Conservation (phyloP, 2,329 filamentous ascomycete genomes). For the Elsinoe batatas region DNA sequence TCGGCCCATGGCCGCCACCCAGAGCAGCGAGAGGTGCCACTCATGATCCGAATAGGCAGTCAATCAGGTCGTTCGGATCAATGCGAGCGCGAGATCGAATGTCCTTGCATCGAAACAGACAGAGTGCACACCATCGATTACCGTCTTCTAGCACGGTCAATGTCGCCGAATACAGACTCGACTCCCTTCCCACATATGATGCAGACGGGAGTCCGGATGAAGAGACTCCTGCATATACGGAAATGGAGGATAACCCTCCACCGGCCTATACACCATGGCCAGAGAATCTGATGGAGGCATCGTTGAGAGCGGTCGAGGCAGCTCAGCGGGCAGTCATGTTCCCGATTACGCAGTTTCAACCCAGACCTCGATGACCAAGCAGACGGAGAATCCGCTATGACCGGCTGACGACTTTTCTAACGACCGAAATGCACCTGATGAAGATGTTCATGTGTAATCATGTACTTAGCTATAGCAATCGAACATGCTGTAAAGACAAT, state of each 20-base stretch:
- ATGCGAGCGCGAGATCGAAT: not conserved
- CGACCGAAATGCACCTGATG: too few relatives aligned
- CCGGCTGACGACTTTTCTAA: too few relatives aligned
- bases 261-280: not conserved
- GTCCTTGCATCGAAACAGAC: not conserved
- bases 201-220: not conserved
- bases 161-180: not conserved
- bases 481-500: too few relatives aligned
- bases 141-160: not conserved
- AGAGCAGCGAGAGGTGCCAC: not conserved
- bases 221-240: not conserved
- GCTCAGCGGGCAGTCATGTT: not conserved
- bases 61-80: not conserved
- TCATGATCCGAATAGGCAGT: not conserved
- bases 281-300: not conserved
- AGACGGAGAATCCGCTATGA: not conserved
- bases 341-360: not conserved
- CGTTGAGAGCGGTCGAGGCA: not conserved
- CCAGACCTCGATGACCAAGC: not conserved
- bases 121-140: not conserved
- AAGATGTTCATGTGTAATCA: too few relatives aligned
- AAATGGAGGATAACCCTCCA: not conserved
- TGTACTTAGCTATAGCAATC: too few relatives aligned
- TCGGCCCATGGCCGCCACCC: not conserved
- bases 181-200: not conserved